Evolutionary conservation across 306 rosid species (phyloP), one percentile per base, ranked within the genome.

Genomic region (Betula pendula): DNA sequence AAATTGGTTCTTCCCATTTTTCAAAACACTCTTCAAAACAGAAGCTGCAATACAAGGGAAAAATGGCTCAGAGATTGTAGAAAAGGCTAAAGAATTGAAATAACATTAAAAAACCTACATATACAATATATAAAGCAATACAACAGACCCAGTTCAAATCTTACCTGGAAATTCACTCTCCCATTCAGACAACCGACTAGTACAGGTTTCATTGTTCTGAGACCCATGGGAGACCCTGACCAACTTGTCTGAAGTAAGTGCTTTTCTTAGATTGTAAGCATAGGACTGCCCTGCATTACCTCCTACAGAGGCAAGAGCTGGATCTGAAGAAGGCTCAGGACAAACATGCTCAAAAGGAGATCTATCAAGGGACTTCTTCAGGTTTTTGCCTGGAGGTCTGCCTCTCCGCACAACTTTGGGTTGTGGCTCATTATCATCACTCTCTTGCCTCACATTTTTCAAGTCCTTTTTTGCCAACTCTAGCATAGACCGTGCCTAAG

Each of bases 141-240:
- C 6, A 69, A 75, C 43, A 66, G 12, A 44, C 40, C 20, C 42
- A 68, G 14, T 38, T 52, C 53, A 73, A 17, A 81, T 45, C 47
- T 24, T 66, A 92, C 98, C 87, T 49, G 97, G 97, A 86, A 95
- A 95, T 87, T 95, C 97, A 75, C 78, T 95, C 85, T 92, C 94
- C 97, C 95, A 92, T 51, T 88, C 96, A 45, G 92, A 80, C 71
- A 63, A 22, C 92, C 91, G 88, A 81, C 79, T 86, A 20, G 83
- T 79, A 84, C 79, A 71, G 67, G 91, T 89, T 71, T 89, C 92
- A 66, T 85, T 82, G 84, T 76, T 78, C 55, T 83, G 80, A 73
- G 82, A 82, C 67, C 70, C 67, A 53, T 77, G 83, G 70, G 87
- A 79, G 16, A 75, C 49, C 81, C 85, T 88, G 48, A 74, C 83